Conservation (phyloP, 2,329 filamentous ascomycete genomes). For the Pyrenochaeta sp. region DNA sequence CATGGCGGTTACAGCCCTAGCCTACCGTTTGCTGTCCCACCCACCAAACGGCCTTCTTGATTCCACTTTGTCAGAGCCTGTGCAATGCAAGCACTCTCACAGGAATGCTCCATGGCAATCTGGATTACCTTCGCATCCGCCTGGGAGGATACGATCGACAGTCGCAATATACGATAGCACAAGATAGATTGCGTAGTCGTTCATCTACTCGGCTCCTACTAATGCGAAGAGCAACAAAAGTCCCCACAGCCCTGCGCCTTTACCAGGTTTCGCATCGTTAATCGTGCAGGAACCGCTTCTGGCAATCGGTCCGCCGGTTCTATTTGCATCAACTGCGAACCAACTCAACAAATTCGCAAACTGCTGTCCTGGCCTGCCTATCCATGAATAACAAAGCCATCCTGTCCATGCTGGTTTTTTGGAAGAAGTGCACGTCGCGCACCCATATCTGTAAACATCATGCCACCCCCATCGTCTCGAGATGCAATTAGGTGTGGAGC, state of each 20-base stretch:
- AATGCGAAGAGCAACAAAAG: too few relatives aligned
- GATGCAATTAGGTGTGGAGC: too few relatives aligned
- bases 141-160: conserved; percentile 10
- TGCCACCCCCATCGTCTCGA: too few relatives aligned
- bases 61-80: not conserved
- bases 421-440: too few relatives aligned
- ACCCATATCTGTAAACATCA: too few relatives aligned
- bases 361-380: not conserved
- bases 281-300: conserved; percentile 5
- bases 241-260: not conserved
- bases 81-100: not conserved
- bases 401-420: too few relatives aligned
- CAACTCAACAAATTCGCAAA: not conserved
- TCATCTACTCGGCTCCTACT: not conserved
- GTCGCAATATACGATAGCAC: conserved; percentile 9
- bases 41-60: not conserved
- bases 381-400: not conserved
- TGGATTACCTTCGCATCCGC: not conserved
- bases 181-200: not conserved
- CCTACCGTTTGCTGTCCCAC: not conserved
- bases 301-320: conserved; percentile 8
- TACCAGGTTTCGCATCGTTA: not conserved
- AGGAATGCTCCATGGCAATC: not conserved
- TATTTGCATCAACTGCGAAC: not conserved
- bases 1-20: not conserved